Evolutionary conservation across 1,284 basidiomycete species (phyloP), one percentile per base, ranked within the genome.

Genomic region (Naganishia albida): DNA sequence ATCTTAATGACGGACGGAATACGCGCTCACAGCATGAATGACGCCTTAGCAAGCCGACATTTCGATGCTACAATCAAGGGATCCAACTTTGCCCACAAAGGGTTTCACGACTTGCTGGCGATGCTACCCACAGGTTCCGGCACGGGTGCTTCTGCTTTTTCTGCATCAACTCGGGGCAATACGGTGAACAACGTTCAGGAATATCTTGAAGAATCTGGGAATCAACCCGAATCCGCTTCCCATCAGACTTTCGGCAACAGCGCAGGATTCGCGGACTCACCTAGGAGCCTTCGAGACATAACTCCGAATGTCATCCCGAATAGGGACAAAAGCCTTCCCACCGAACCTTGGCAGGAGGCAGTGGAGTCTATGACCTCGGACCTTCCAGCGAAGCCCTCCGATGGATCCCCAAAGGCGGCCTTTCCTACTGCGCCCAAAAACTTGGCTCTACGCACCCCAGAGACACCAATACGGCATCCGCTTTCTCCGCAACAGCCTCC

Each of bases 81-180:
- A 8, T 56, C 72, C 10, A 65, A 73, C 44, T 44, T 74, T 2
- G 64, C 72, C 28, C 74, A 76, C 64, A 72, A 71, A 7, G 91
- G 90, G 7, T 93, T 93, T 81, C 90, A 90, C 78, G 89, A 93
- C 80, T 83, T 93, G 38, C 82, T 92, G 43, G 82, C 88, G n/a
- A 83, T 89, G 81, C 87, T 89, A 68, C 87, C 87, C 4, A 68
- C 70, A 12, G 57, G 46, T 2, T 60, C 57, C 2, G 57, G 57
- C 4, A 60, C 57, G 0, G 57, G 57, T 23, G 57, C 57, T 20
- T 57, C 87, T 85, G 1, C 85, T 85, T 71, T 85, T 85, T 62
- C 83, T 86, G 48, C 86, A 86, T 66, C 82, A 86, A 65, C 78
- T 88, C 71, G 78, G 87, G 66, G 86, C 85, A 86, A 81, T 81